Conservation (phyloP, 257 asterid genomes). For the Solanum lignicaule region DNA sequence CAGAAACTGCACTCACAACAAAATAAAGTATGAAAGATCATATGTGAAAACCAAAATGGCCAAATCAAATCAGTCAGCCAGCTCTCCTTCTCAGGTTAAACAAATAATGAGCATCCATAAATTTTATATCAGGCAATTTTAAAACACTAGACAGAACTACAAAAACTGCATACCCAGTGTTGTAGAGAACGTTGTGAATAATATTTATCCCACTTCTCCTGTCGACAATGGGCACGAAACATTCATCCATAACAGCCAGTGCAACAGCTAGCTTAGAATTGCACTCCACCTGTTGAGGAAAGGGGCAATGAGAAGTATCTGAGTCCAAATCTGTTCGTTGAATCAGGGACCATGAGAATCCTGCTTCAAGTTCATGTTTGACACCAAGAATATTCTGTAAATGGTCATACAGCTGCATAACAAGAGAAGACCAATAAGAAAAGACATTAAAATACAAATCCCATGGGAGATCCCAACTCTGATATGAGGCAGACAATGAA, state of each 20-base stretch:
- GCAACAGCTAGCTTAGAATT: slow-evolving; percentile 91
- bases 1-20: not conserved
- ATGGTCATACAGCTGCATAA: slow-evolving; percentile 56
- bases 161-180: slow-evolving; percentile 8
- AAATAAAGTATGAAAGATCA: not conserved
- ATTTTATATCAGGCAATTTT: not conserved
- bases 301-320: slow-evolving; percentile 19
- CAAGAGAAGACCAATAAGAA: not conserved
- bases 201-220: slow-evolving; percentile 81
- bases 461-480: not conserved
- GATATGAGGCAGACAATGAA: not conserved
- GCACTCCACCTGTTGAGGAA: slow-evolving; percentile 20
- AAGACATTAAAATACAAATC: not conserved
- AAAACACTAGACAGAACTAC: not conserved
- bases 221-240: slow-evolving; percentile 84
- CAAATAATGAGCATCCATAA: not conserved
- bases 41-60: not conserved
- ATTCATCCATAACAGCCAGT: slow-evolving; percentile 81
- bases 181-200: slow-evolving; percentile 17
- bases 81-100: not conserved
- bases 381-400: slow-evolving; percentile 77
- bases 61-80: not conserved
- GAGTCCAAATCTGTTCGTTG: slow-evolving; percentile 60
- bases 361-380: slow-evolving; percentile 25
- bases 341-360: slow-evolving; percentile 23